Conservation (phyloP, 805 yeast genomes). For the Kodamaea hsintzibuensis region DNA sequence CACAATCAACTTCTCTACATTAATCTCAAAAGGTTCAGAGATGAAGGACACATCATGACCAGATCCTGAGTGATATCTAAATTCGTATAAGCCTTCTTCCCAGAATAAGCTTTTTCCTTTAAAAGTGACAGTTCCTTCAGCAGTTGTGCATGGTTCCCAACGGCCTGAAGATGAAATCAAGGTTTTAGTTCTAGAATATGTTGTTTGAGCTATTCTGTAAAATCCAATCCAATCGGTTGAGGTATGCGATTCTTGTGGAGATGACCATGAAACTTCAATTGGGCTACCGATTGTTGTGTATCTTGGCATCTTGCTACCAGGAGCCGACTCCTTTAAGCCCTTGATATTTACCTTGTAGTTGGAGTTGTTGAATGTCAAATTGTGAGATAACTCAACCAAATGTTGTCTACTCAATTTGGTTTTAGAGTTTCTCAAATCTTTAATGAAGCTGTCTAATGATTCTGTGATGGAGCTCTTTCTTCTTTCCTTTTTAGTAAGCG, state of each 20-base stretch:
- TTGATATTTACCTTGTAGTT: conserved; percentile 31
- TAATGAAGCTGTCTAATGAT: conserved; percentile 48
- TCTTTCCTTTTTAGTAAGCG: conserved; percentile 18
- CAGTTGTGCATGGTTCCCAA: conserved; percentile 49
- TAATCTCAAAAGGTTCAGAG: conserved; percentile 66
- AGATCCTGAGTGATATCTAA: conserved; percentile 66
- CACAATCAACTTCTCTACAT: conserved; percentile 38
- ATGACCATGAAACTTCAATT: conserved; percentile 53
- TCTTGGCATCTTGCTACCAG: conserved; percentile 11
- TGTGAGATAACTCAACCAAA: conserved; percentile 41
- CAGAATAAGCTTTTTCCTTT: conserved; percentile 50
- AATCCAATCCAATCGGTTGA: conserved; percentile 75
- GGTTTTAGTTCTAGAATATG: conserved; percentile 55
- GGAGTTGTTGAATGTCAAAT: conserved; percentile 37
- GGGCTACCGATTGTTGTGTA: conserved; percentile 49
- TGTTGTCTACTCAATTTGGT: conserved; percentile 34
- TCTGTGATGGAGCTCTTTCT: conserved; percentile 41
- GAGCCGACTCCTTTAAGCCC: conserved; percentile 18
- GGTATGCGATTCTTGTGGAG: conserved; percentile 48
- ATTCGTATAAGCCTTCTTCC: conserved; percentile 72
- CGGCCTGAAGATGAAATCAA: conserved; percentile 62
- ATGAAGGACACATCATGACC: conserved; percentile 69
- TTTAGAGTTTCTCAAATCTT: conserved; percentile 38
- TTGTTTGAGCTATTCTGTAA: conserved; percentile 62
- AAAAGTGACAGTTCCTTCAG: conserved; percentile 52